phyloP scores from a whole-genome alignment of 2,329 filamentous ascomycete species.

The Alternaria arborescens region DNA sequence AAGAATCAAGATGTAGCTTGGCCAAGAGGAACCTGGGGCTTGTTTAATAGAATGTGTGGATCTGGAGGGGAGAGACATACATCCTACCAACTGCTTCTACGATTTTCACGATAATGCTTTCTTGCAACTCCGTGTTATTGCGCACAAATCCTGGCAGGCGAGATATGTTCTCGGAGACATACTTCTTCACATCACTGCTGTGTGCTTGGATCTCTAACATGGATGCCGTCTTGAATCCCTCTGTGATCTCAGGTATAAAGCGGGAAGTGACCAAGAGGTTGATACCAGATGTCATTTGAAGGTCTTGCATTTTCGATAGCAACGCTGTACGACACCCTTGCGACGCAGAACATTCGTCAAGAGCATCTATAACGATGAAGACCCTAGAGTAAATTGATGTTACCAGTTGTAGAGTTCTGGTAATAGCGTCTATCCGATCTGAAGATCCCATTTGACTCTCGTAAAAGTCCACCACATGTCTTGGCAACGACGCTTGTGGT shows the following conservation, averaged over 20 bases:
- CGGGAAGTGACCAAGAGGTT: not conserved
- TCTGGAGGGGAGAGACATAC: no score
- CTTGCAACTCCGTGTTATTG: not conserved
- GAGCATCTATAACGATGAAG: not conserved
- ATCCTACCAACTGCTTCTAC: no score
- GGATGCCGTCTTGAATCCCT: not conserved
- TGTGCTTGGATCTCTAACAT: not conserved
- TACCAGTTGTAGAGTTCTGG: not conserved
- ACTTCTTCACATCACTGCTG: no score
- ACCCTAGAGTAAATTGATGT: not conserved
- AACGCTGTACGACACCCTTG: not conserved
- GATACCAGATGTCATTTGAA: not conserved
- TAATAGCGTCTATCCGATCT: fast-evolving
- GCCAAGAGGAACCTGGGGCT: not conserved
- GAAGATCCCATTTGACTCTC: no score
- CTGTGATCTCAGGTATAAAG: no score
- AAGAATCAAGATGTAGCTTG: not conserved
- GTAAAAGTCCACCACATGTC: no score
- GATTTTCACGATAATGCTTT: no score
- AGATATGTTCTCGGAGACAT: not conserved
- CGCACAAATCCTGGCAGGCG: not conserved
- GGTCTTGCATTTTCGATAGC: not conserved
- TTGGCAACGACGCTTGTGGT: not conserved
- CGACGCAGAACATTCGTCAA: not conserved
- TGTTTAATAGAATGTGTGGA: no score